Evolutionary conservation across 2,329 filamentous ascomycete genomes (phyloP).

Genomic region (Dactylonectria estremocensis): DNA sequence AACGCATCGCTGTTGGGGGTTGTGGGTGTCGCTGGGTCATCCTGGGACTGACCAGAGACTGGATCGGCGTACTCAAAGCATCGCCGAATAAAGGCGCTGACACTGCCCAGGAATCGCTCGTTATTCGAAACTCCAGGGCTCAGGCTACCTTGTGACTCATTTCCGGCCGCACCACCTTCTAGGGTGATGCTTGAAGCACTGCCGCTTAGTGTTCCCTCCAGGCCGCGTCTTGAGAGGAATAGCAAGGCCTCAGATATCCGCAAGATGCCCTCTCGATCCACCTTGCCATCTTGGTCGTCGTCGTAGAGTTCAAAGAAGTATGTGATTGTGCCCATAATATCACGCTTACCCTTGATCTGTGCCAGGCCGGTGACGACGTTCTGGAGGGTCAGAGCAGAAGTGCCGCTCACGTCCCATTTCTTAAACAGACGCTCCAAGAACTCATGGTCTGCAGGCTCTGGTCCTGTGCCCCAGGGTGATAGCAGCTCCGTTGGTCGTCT

Average conservation of each 20-base stretch:
- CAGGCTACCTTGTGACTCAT: slow-evolving; percentile 57
- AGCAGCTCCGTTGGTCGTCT: slow-evolving; percentile 61
- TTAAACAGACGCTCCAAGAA: slow-evolving; percentile 91
- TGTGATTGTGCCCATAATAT: slow-evolving; percentile 98
- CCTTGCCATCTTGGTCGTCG: slow-evolving; percentile 89
- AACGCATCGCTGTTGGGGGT: slow-evolving; percentile 69
- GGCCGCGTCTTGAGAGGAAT: slow-evolving; percentile 90
- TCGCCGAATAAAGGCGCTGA: slow-evolving; percentile 94
- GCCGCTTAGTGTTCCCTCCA: slow-evolving; percentile 82
- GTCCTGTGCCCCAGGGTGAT: slow-evolving; percentile 70
- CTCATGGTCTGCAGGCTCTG: slow-evolving; percentile 89
- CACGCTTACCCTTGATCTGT: slow-evolving; percentile 90
- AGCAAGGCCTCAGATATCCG: slow-evolving; percentile 94
- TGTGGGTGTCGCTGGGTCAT: slow-evolving; percentile 40
- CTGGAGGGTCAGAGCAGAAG: slow-evolving; percentile 85
- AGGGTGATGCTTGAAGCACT: slow-evolving; percentile 71
- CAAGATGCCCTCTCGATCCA: slow-evolving; percentile 95
- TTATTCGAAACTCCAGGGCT: slow-evolving; percentile 76
- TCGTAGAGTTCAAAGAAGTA: slow-evolving; percentile 99
- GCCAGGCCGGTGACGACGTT: slow-evolving; percentile 94
- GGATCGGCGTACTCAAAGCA: slow-evolving; percentile 99
- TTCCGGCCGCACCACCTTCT: slow-evolving; percentile 54
- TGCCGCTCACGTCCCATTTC: slow-evolving; percentile 87
- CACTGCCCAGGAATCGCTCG: slow-evolving; percentile 91
- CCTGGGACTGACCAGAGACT: slow-evolving; percentile 70